Base-by-base conservation (phyloP, 192 early-diverging fungal genomes). In the Umbelopsis sp. region DNA sequence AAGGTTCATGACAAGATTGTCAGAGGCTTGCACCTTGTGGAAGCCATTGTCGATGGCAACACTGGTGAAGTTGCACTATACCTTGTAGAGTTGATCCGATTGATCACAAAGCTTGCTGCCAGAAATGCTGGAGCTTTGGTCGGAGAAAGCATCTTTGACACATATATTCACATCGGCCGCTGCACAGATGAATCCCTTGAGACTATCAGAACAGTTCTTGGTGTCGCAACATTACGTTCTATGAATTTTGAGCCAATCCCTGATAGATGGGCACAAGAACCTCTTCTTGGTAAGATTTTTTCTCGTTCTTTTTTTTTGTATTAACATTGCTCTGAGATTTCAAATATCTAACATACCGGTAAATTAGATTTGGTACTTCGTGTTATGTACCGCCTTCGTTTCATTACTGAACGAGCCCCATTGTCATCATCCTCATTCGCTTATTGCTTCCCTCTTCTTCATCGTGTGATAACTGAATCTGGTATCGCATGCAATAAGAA, bases 301-400 rank as follows among this genome's bases (percentile, higher is more conserved):
- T 30, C 27, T 30, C 3, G 3, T 30, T 30, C 3, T 30, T 18
- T 0, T 50, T 51, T n/a, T 46, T 80, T 66, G 70, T 69, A 9
- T 53, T 82, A 45, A 72, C 82, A 1, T 30, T 21, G 1, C 69
- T 49, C 22, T 82, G 80, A 78, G 52, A 12, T 61, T 73, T 68
- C n/a, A 75, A 82, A 76, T 22, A 73, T 20, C 55, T 74, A 68
- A 71, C 72, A 53, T 74, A 69, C 37, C 67, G 80, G 46, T 41
- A 16, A 30, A 22, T 70, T 27, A 64, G 71, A 77, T 21, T 74
- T 88, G 49, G 84, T 86, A 9, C 79, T 85, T 41, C 88, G 90
- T 47, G 82, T 92, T 49, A 76, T 89, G 48, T 93, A 85, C 73
- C 85, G 89, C 4, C 80, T 91, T 68, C 86, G 91, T 41, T 82